These are phyloP conservation scores for Friedmanniomyces simplex DNA, from an alignment of 495 filamentous ascomycete species.

Conservation along the genomic window DNA sequence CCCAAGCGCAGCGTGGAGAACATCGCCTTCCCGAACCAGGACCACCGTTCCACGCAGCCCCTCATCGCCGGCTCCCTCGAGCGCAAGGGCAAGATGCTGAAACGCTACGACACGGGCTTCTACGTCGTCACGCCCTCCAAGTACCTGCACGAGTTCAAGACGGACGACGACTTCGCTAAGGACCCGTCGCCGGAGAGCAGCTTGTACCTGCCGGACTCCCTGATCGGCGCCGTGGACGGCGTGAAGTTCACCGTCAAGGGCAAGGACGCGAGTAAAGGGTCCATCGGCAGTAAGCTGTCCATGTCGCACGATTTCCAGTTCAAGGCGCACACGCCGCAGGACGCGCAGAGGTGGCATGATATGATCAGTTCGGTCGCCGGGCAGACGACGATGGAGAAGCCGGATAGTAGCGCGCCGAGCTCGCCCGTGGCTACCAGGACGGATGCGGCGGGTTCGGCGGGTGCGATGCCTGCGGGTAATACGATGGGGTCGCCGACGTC, in stretches of 20 bases:
- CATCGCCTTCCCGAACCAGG: constrained; percentile 78
- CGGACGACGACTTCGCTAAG: constrained; percentile 68
- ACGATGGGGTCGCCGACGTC: background rate
- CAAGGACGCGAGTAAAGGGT: constrained; percentile 63
- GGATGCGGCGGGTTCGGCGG: background rate
- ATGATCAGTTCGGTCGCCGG: constrained; percentile 42
- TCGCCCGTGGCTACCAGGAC: constrained; percentile 5
- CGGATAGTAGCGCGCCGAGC: constrained; percentile 21
- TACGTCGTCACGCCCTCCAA: constrained; percentile 80
- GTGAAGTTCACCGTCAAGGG: constrained; percentile 90
- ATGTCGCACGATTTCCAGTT: constrained; percentile 55
- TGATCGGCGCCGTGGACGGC: constrained; percentile 61
- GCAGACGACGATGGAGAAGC: constrained; percentile 23
- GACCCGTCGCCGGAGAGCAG: constrained; percentile 80
- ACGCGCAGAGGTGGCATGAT: constrained; percentile 76
- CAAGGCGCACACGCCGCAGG: constrained; percentile 61
- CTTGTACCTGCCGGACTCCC: constrained; percentile 86
- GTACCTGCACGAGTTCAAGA: constrained; percentile 93
- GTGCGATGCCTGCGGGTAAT: background rate
- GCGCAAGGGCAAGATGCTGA: constrained; percentile 58
- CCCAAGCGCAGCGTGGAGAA: constrained; percentile 58
- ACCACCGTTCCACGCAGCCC: constrained; percentile 67
- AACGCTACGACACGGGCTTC: constrained; percentile 67
- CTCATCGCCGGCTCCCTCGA: constrained; percentile 80
- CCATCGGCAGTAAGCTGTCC: constrained; percentile 45